These are phyloP conservation scores for Naumovozyma baii DNA, from an alignment of 805 yeast species.

Conservation along the genomic window DNA sequence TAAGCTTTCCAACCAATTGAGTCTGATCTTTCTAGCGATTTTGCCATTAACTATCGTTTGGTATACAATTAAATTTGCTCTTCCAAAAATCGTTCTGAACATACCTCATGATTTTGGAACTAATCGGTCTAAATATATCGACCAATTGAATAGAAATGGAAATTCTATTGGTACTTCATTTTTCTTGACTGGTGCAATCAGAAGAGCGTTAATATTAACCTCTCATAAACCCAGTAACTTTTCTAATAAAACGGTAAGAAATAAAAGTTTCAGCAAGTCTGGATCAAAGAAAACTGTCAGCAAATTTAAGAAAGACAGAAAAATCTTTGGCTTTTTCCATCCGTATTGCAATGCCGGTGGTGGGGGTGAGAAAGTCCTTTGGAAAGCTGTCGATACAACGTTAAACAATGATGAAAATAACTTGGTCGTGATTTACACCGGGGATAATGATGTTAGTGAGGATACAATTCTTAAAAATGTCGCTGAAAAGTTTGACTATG, in stretches of 20 bases:
- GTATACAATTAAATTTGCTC: no score
- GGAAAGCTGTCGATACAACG: slow-evolving; percentile 84
- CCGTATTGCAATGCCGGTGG: slow-evolving; percentile 96
- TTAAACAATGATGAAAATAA: slow-evolving; percentile 39
- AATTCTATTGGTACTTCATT: no score
- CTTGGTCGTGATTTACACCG: slow-evolving; percentile 65
- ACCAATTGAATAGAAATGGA: no score
- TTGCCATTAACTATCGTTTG: no score
- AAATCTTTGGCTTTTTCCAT: slow-evolving; percentile 78
- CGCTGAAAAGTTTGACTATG: slow-evolving; percentile 44
- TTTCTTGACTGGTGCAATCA: background rate
- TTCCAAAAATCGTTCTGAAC: no score
- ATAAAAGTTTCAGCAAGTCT: background rate
- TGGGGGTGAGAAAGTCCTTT: slow-evolving; percentile 93
- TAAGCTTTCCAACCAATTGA: no score
- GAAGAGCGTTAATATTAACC: background rate
- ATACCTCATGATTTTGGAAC: no score
- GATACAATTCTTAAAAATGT: slow-evolving; percentile 44
- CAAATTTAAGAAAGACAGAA: background rate
- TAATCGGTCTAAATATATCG: no score
- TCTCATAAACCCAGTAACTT: background rate
- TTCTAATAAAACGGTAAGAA: background rate
- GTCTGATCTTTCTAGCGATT: no score
- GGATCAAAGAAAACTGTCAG: background rate
- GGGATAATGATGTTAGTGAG: slow-evolving; percentile 44